These are phyloP conservation scores for Trichoderma sp. DNA, from an alignment of 2,329 filamentous ascomycete genomes.

Conservation along the genomic window DNA sequence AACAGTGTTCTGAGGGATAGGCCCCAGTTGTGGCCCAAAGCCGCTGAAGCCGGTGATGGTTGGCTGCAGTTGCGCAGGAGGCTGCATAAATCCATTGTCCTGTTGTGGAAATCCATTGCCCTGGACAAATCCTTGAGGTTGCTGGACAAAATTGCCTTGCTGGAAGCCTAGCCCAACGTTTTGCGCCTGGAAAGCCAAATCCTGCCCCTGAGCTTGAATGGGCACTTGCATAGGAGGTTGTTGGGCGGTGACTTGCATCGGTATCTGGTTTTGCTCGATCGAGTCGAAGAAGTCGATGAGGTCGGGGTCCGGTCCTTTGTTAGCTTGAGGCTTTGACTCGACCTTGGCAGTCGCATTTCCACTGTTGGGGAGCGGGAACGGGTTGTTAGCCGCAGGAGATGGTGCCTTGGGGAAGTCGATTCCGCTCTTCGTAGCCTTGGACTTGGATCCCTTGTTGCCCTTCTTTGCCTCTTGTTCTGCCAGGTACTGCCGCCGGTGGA, in stretches of 20 bases:
- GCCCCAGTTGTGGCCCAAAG: slow-evolving; percentile 65
- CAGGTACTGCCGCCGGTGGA: slow-evolving; percentile 87
- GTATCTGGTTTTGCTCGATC: slow-evolving; percentile 83
- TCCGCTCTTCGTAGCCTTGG: slow-evolving; percentile 38
- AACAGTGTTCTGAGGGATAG: slow-evolving; percentile 58
- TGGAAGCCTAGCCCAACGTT: slow-evolving; percentile 36
- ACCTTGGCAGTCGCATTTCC: slow-evolving; percentile 22
- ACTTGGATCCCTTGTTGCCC: slow-evolving; percentile 38
- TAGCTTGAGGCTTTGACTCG: slow-evolving; percentile 46
- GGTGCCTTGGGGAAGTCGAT: slow-evolving; percentile 39
- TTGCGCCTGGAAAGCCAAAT: slow-evolving; percentile 39
- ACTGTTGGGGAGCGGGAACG: slow-evolving; percentile 41
- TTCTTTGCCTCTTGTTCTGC: slow-evolving; percentile 76
- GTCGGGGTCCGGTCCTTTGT: slow-evolving; percentile 69
- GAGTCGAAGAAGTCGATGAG: slow-evolving; percentile 94
- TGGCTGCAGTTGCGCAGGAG: slow-evolving; percentile 45
- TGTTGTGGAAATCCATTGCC: slow-evolving; percentile 37
- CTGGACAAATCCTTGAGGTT: slow-evolving; percentile 29
- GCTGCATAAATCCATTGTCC: slow-evolving; percentile 33
- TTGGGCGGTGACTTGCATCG: slow-evolving; percentile 53
- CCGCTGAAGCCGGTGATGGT: slow-evolving; percentile 74
- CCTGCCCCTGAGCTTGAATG: slow-evolving; percentile 33
- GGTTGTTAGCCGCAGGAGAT: slow-evolving; percentile 41
- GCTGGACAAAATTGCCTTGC: slow-evolving; percentile 26
- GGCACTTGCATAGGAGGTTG: slow-evolving; percentile 26